Evolutionary conservation across 1,139 yeast genomes (phyloP), one percentile per base, ranked within the genome.

Genomic region (Geotrichum macrosporum): DNA sequence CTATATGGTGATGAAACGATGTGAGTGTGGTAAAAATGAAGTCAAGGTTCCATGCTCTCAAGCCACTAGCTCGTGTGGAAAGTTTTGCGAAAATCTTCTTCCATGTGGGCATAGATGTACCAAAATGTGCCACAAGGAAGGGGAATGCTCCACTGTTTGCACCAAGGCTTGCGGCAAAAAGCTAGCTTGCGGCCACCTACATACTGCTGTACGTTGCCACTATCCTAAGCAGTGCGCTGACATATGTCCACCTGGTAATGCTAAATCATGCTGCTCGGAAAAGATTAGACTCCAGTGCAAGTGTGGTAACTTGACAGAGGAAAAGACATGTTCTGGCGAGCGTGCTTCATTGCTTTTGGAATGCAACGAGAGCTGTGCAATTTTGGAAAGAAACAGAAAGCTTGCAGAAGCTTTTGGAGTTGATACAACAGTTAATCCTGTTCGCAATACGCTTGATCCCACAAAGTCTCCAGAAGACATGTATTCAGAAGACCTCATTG

Each of bases 81-180:
- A 68, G 37, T 66, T 70, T 19, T 88, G 97, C 68, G 75, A 70
- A 1, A 75, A 73, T 46, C 57, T 65, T 3, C 72, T 84, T 50
- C 60, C 68, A 0, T 80, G 86, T 64, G 94, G 95, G 8, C 96
- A 88, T 61, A 67, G 67, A 19, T 88, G 96, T 65, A 67, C 72
- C 40, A 74, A 77, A 54, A 73, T 74, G 6, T 83, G 89, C 54
- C 81, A 78, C 53, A 70, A 65, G 43, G 52, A 54, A 32, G 67
- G 64, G 3, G 70, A 68, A 4, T 63, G 65, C 15, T 68, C 71
- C 50, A 61, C 61, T 27, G 55, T 50, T 2, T 68, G 72, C 8
- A 53, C 73, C 9, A 60, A 71, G 8, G 64, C 66, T 0, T 86
- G 95, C 66, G 82, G 77, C 3, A 82, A 80, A 59, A 52, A 53